These are phyloP conservation scores for Rutidosis leptorrhynchoides DNA, from an alignment of 129 eudicot genomes.

Conservation along the genomic window DNA sequence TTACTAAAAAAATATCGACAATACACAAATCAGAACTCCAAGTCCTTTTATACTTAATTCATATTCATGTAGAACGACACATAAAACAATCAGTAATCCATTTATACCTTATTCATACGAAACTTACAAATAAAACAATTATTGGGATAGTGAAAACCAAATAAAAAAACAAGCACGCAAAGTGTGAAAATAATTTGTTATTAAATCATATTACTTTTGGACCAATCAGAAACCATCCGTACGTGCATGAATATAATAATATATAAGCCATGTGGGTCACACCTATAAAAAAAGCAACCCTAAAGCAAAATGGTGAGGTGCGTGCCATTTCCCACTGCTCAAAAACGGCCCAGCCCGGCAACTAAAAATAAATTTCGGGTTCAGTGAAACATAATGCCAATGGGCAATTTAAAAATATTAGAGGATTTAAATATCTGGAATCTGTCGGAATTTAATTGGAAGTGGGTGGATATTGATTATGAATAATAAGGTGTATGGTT, in stretches of 20 bases:
- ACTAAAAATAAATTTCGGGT: slow-evolving; percentile 35
- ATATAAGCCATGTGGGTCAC: slow-evolving; percentile 16
- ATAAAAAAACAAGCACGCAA: not conserved
- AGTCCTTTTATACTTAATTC: not conserved
- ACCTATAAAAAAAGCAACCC: slow-evolving; percentile 20
- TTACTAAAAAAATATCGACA: no score
- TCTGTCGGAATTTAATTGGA: slow-evolving; percentile 33
- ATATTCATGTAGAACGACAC: no score
- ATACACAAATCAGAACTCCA: not conserved
- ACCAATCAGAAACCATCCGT: slow-evolving; percentile 26
- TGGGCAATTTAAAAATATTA: slow-evolving; percentile 23
- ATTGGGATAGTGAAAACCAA: not conserved
- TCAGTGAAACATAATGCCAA: slow-evolving; percentile 39
- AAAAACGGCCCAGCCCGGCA: slow-evolving; percentile 33
- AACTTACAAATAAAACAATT: not conserved
- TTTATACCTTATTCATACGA: not conserved
- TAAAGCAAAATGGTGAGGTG: slow-evolving; percentile 26
- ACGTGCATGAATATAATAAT: slow-evolving; percentile 25
- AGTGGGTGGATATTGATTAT: slow-evolving; percentile 25
- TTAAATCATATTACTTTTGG: not conserved
- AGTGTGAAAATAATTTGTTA: not conserved
- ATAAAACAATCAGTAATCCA: no score
- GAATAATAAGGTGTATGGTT: slow-evolving; percentile 11
- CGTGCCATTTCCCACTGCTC: slow-evolving; percentile 36
- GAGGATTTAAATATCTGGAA: slow-evolving; percentile 26